Percentiles rank a stretch among this genome's conserved stretches.
phyloP scores from a whole-genome alignment of 768 basidiomycete genomes.

The Leccinum truebloodii region DNA sequence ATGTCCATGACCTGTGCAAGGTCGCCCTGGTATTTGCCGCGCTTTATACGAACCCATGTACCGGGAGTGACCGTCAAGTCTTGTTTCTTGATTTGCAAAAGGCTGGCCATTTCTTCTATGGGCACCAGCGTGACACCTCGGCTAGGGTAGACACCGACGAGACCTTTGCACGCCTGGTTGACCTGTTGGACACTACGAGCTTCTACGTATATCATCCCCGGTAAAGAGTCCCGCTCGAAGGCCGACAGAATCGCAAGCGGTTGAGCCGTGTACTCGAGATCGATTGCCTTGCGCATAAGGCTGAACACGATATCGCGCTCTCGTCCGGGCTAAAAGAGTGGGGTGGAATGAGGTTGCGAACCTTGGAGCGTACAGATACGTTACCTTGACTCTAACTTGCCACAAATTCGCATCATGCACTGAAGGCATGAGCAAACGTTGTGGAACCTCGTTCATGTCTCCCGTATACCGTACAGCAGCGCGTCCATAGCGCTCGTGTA shows the following conservation, averaged over 20 bases:
- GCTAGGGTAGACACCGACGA: slow-evolving; percentile 88
- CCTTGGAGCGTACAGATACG: slow-evolving; percentile 14
- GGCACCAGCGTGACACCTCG: slow-evolving; percentile 85
- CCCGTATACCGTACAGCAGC: slow-evolving; percentile 78
- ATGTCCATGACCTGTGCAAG: slow-evolving; percentile 94
- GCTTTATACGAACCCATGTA: slow-evolving; percentile 93
- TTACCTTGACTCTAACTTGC: slow-evolving; percentile 92
- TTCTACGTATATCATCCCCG: slow-evolving; percentile 97
- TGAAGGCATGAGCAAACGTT: slow-evolving; percentile 92
- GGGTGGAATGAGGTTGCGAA: slow-evolving; percentile 2
- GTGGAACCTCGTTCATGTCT: slow-evolving; percentile 92
- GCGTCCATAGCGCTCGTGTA: slow-evolving; percentile 76
- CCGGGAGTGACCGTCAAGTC: slow-evolving; percentile 81
- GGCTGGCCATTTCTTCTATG: slow-evolving; percentile 96
- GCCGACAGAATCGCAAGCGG: slow-evolving; percentile 90
- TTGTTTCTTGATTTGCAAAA: slow-evolving; percentile 95
- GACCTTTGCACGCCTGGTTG: slow-evolving; percentile 78
- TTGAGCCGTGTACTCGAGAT: slow-evolving; percentile 72
- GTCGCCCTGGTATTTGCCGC: slow-evolving; percentile 93
- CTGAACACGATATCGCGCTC: slow-evolving; percentile 94
- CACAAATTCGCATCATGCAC: slow-evolving; percentile 95
- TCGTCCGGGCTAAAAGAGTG: slow-evolving; percentile 66
- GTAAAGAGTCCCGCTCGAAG: slow-evolving; percentile 93
- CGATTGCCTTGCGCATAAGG: slow-evolving; percentile 91
- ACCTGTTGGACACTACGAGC: slow-evolving; percentile 88